Evolutionary conservation across 2,329 filamentous ascomycete genomes (phyloP).

Genomic region (Neonectria punicea): DNA sequence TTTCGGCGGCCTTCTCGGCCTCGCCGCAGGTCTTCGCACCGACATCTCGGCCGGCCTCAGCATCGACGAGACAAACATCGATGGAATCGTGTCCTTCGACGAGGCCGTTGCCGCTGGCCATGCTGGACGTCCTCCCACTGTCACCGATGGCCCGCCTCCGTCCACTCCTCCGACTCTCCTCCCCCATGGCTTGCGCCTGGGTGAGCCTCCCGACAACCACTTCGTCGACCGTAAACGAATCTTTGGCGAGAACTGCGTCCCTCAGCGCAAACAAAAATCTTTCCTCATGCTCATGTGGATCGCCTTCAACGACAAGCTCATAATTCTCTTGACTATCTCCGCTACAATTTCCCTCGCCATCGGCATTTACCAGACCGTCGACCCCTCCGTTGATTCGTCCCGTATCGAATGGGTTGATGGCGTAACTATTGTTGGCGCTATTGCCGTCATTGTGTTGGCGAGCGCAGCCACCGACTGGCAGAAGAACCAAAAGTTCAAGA

Average conservation of each 20-base stretch:
- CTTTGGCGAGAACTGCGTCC: slow-evolving; percentile 69
- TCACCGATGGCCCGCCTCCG: slow-evolving; percentile 34
- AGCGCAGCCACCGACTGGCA: slow-evolving; percentile 86
- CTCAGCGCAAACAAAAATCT: slow-evolving; percentile 73
- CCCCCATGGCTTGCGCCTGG: slow-evolving; percentile 44
- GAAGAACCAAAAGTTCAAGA: slow-evolving; percentile 83
- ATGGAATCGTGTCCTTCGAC: slow-evolving; percentile 59
- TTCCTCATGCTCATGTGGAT: slow-evolving; percentile 78
- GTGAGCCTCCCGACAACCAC: slow-evolving; percentile 40
- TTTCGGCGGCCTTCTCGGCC: slow-evolving; percentile 64
- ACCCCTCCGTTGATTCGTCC: slow-evolving; percentile 57
- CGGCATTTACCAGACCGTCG: slow-evolving; percentile 78
- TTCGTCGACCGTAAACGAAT: slow-evolving; percentile 73
- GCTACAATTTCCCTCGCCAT: slow-evolving; percentile 79
- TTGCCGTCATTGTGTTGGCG: slow-evolving; percentile 79
- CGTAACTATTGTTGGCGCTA: slow-evolving; percentile 81
- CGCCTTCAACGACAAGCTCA: slow-evolving; percentile 83
- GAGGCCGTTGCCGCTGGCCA: slow-evolving; percentile 57
- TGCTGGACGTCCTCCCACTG: slow-evolving; percentile 43
- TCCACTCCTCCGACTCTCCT: slow-evolving; percentile 34
- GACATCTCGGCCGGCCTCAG: slow-evolving; percentile 60
- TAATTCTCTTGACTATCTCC: slow-evolving; percentile 76
- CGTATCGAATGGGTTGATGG: slow-evolving; percentile 85
- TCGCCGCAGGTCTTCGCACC: slow-evolving; percentile 62
- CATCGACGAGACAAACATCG: slow-evolving; percentile 58